These are phyloP conservation scores for Candida silvatica DNA, from an alignment of 805 yeast genomes.

Conservation along the genomic window DNA sequence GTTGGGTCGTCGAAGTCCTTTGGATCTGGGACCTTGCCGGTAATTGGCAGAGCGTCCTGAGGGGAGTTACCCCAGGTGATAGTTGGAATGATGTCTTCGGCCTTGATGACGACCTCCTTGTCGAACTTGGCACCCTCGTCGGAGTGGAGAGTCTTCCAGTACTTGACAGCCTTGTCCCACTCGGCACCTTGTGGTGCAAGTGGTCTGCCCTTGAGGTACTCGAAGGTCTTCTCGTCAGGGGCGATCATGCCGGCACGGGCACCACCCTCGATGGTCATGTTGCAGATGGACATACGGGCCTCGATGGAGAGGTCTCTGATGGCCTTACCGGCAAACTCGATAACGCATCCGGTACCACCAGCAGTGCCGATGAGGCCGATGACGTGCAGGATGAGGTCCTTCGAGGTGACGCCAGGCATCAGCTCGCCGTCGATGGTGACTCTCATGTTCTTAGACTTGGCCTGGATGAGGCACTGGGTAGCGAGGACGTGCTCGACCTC, in stretches of 20 bases:
- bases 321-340: conserved; percentile 95
- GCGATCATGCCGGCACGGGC: conserved; percentile 99
- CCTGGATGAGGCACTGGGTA: conserved; percentile 91
- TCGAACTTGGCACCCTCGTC: conserved; percentile 92
- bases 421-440: conserved; percentile 79
- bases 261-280: conserved; percentile 98
- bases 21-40: conserved; percentile 89
- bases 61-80: conserved; percentile 99
- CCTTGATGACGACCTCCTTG: conserved; percentile 70
- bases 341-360: conserved; percentile 97
- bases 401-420: conserved; percentile 85
- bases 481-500: conserved; percentile 99
- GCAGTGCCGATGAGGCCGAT: conserved; percentile 98
- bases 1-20: conserved; percentile 60
- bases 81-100: conserved; percentile 85
- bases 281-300: conserved; percentile 98
- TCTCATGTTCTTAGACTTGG: conserved; percentile 94
- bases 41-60: conserved; percentile 94
- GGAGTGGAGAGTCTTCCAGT: conserved; percentile 84
- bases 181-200: conserved; percentile 89
- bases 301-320: conserved; percentile 88
- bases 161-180: conserved; percentile 89
- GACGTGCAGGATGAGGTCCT: conserved; percentile 89
- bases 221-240: conserved; percentile 86
- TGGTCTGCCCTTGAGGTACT: conserved; percentile 88